A percentile compares a stretch with the other conserved stretches of the same genome.
These are phyloP conservation scores for Pyricularia sp. DNA, from an alignment of 2,329 filamentous ascomycete genomes.

Conservation along the genomic window DNA sequence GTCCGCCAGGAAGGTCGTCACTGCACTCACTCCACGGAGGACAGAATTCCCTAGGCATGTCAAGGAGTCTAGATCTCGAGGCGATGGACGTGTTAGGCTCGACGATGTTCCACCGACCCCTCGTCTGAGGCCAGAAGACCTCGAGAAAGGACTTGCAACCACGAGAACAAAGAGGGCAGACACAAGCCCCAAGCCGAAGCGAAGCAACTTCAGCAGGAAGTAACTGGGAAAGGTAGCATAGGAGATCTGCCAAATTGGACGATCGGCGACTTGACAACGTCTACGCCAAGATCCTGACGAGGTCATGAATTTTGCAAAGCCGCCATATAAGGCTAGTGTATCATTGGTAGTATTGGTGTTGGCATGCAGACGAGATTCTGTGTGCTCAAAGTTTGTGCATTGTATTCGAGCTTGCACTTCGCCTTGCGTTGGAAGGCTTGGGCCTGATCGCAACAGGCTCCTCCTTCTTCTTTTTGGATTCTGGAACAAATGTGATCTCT, in stretches of 20 bases:
- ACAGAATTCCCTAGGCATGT: slow-evolving; percentile 46
- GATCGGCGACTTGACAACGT: background rate
- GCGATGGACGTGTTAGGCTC: slow-evolving; percentile 27
- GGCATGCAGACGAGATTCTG: background rate
- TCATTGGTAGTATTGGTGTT: background rate
- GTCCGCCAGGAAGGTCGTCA: slow-evolving; percentile 50
- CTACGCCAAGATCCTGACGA: background rate
- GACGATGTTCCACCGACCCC: slow-evolving; percentile 49
- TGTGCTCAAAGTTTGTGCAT: slow-evolving; percentile 49
- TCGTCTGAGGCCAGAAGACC: slow-evolving; percentile 36
- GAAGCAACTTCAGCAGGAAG: slow-evolving; percentile 21
- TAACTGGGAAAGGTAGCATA: slow-evolving; percentile 8
- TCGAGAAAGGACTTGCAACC: slow-evolving; percentile 41
- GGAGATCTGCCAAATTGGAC: background rate
- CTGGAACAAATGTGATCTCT: slow-evolving; percentile 61
- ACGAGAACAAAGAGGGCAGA: background rate
- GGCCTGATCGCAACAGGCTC: slow-evolving; percentile 19
- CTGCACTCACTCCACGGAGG: slow-evolving; percentile 48
- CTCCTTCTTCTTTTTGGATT: slow-evolving; percentile 36
- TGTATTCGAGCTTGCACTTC: slow-evolving; percentile 65
- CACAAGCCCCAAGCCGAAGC: slow-evolving; percentile 16
- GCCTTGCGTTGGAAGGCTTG: slow-evolving; percentile 31
- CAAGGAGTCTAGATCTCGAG: slow-evolving; percentile 28
- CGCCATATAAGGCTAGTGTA: background rate
- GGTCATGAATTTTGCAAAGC: background rate